phyloP scores from a whole-genome alignment of 1,139 yeast genomes.

The Sporopachydermia cereana region DNA sequence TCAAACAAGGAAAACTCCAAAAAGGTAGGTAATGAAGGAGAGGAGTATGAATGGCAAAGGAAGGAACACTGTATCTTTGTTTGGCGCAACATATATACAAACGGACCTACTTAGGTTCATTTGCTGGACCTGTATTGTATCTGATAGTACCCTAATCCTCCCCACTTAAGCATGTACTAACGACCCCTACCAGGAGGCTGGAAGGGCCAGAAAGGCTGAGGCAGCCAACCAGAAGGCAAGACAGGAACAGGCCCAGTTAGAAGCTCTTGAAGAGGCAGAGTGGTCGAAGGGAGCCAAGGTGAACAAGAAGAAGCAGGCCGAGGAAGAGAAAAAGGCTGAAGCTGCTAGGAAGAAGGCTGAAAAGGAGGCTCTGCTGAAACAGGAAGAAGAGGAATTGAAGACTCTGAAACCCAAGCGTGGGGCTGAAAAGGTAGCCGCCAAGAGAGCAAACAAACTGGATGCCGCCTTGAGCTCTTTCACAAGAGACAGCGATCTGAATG shows the following conservation, averaged over 20 bases:
- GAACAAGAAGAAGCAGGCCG: constrained; percentile 54
- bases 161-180: too few species aligned
- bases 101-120: too few species aligned
- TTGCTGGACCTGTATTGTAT: too few species aligned
- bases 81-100: too few species aligned
- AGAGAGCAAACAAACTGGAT: constrained; percentile 52
- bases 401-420: constrained; percentile 34
- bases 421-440: constrained; percentile 56
- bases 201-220: constrained; percentile 62
- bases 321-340: constrained; percentile 24
- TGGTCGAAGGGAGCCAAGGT: constrained; percentile 71
- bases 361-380: constrained; percentile 24
- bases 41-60: too few species aligned
- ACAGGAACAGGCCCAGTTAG: constrained; percentile 37
- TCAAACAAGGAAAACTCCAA: constrained; percentile 42
- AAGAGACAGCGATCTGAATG: constrained; percentile 36
- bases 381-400: constrained; percentile 6
- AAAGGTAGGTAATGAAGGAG: constrained; percentile 30
- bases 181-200: constrained; percentile 37
- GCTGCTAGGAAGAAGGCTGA: constrained; percentile 31
- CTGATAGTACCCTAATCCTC: too few species aligned
- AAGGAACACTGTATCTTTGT: too few species aligned
- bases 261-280: constrained; percentile 45
- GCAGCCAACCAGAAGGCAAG: constrained; percentile 49
- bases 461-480: constrained; percentile 41